A percentile compares a stretch with the other conserved stretches of the same genome.
Evolutionary conservation across 176 grass and related monocot genomes (phyloP).

Genomic region (Cymbopogon citratus): DNA sequence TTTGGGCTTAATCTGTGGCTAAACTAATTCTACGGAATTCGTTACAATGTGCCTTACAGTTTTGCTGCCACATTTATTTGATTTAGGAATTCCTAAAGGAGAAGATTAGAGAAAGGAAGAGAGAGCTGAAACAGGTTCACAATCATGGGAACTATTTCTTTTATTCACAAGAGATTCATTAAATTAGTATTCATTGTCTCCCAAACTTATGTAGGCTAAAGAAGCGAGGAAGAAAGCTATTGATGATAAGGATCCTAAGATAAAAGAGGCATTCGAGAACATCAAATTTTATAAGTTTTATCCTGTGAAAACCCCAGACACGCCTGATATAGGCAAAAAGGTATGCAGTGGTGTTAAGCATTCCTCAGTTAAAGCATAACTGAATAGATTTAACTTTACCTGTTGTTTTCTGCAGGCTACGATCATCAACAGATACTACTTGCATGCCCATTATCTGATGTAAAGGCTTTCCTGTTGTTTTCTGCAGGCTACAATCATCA

Average conservation of each 20-base stretch:
- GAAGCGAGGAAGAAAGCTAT: constrained; percentile 85
- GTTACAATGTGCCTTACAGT: neutral
- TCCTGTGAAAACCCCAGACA: constrained; percentile 56
- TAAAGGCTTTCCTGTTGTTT: constrained; percentile 2
- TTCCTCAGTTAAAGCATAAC: neutral
- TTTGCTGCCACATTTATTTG: neutral
- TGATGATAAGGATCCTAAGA: constrained; percentile 71
- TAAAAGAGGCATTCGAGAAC: constrained; percentile 61
- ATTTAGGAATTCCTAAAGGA: constrained; percentile 81
- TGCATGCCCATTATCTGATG: constrained; percentile 58
- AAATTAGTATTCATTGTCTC: neutral
- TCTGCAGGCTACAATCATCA: constrained; percentile 61
- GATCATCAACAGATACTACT: constrained; percentile 81
- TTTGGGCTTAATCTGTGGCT: neutral
- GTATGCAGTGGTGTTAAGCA: constrained; percentile 21
- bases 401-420: constrained; percentile 39
- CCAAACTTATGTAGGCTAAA: constrained; percentile 52
- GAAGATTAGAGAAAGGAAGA: constrained; percentile 74
- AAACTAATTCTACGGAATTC: neutral
- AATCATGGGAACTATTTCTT: neutral
- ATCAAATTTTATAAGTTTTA: constrained; percentile 91
- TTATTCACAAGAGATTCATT: neutral
- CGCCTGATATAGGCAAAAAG: constrained; percentile 69
- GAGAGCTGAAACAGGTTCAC: constrained; percentile 55
- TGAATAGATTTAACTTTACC: neutral